phyloP scores from a whole-genome alignment of 2,329 filamentous ascomycete genomes.

The Sclerotinia nivalis region DNA sequence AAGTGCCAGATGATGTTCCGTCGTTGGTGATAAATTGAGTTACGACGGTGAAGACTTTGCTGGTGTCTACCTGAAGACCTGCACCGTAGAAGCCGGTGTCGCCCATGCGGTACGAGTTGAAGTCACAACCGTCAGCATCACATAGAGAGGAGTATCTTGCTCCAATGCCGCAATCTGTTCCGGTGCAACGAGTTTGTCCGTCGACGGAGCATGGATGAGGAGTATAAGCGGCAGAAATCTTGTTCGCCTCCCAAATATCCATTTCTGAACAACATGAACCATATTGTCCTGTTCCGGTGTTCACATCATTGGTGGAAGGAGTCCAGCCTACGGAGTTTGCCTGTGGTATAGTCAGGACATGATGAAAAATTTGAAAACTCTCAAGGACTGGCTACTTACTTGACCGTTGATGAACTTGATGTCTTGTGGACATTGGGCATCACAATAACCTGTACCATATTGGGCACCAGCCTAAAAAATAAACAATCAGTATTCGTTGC shows the following conservation, averaged over 20 bases:
- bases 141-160: slow-evolving; percentile 56
- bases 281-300: slow-evolving; percentile 53
- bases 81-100: slow-evolving; percentile 57
- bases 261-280: slow-evolving; percentile 69
- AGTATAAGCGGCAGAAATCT: slow-evolving; percentile 57
- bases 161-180: slow-evolving; percentile 48
- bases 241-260: slow-evolving; percentile 68
- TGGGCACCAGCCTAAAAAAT: slow-evolving; percentile 50
- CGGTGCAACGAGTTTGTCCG: slow-evolving; percentile 48
- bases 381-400: slow-evolving; percentile 39
- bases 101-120: slow-evolving; percentile 62
- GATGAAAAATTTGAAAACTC: slow-evolving; percentile 6
- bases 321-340: slow-evolving; percentile 57
- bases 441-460: slow-evolving; percentile 39
- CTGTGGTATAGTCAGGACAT: slow-evolving; percentile 36
- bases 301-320: slow-evolving; percentile 50
- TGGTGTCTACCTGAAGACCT: slow-evolving; percentile 54
- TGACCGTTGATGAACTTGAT: slow-evolving; percentile 55
- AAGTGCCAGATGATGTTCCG: slow-evolving; percentile 51
- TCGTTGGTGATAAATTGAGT: slow-evolving; percentile 60
- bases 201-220: slow-evolving; percentile 56
- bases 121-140: slow-evolving; percentile 63
- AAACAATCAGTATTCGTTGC: neutral
- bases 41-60: slow-evolving; percentile 55
- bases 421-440: slow-evolving; percentile 30